Percentiles rank a stretch among this genome's conserved stretches.
phyloP scores from a whole-genome alignment of 106 monocot species.

The Phalaenopsis aphrodite region DNA sequence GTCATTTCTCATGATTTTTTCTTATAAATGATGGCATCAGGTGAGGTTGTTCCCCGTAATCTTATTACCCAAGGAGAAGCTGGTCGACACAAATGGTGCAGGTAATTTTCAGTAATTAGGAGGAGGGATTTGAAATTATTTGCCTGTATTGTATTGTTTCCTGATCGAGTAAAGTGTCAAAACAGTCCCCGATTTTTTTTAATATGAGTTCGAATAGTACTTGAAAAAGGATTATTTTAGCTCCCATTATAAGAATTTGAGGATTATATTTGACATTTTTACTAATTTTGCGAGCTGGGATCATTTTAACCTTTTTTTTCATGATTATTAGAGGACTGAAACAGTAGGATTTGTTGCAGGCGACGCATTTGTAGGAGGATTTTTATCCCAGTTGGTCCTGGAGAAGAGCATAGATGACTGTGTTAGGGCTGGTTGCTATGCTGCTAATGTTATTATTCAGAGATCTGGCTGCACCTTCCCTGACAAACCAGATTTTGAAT shows the following conservation, averaged over 20 bases:
- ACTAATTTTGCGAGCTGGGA: no score
- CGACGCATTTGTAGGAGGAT: slow-evolving; percentile 94
- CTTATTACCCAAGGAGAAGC: slow-evolving; percentile 80
- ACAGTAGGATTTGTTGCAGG: slow-evolving; percentile 18
- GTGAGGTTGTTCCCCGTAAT: slow-evolving; percentile 71
- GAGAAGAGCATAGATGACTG: slow-evolving; percentile 84
- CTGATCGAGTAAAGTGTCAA: no score
- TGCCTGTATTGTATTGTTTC: no score
- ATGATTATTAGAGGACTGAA: no score
- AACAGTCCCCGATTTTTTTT: no score
- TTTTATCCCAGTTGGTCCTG: slow-evolving; percentile 73
- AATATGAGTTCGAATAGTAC: no score
- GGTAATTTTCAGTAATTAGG: slow-evolving; percentile 27
- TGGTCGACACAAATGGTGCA: slow-evolving; percentile 94
- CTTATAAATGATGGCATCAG: slow-evolving; percentile 18
- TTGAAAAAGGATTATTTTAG: no score
- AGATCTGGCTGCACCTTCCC: slow-evolving; percentile 86
- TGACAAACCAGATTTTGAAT: slow-evolving; percentile 75
- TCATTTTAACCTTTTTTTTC: no score
- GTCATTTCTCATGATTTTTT: no score
- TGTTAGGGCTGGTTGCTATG: slow-evolving; percentile 69
- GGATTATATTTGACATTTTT: no score
- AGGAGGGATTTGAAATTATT: no score
- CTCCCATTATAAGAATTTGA: no score
- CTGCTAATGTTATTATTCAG: slow-evolving; percentile 85